Conservation (phyloP, 306 rosid species). For the Medicago ruthenica region DNA sequence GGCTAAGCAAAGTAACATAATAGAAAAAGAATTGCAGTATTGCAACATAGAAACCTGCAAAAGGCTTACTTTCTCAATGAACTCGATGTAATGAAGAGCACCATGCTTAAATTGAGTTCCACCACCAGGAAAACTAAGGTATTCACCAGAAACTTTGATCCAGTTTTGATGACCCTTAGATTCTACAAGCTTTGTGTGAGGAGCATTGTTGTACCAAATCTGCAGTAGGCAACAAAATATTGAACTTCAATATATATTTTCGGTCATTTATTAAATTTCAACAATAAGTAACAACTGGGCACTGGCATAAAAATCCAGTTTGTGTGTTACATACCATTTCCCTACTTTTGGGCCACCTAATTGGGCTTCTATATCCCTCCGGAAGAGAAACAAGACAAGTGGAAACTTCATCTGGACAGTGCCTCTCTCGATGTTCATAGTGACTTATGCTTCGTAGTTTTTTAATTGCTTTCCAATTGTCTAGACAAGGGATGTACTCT, state of each 20-base stretch:
- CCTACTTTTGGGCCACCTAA: slow-evolving; percentile 88
- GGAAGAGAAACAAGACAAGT: slow-evolving; percentile 86
- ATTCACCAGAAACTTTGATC: slow-evolving; percentile 83
- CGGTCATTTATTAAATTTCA: slow-evolving; percentile 32
- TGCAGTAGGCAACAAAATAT: slow-evolving; percentile 52
- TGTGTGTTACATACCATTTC: slow-evolving; percentile 60
- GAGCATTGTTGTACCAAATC: slow-evolving; percentile 85
- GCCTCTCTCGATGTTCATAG: slow-evolving; percentile 85
- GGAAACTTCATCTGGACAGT: slow-evolving; percentile 73
- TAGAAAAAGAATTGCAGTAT: slow-evolving; percentile 19
- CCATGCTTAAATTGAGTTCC: slow-evolving; percentile 91
- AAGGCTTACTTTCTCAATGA: slow-evolving; percentile 74
- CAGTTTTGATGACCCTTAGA: slow-evolving; percentile 91
- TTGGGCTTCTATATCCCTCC: slow-evolving; percentile 66
- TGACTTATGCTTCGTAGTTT: slow-evolving; percentile 64
- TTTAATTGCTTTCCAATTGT: slow-evolving; percentile 67
- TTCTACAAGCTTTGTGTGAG: slow-evolving; percentile 78
- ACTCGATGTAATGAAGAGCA: slow-evolving; percentile 86
- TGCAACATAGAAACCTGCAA: slow-evolving; percentile 20
- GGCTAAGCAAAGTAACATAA: slow-evolving; percentile 14
- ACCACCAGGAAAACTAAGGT: slow-evolving; percentile 88
- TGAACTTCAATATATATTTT: slow-evolving; percentile 33
- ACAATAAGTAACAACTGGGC: slow-evolving; percentile 33
- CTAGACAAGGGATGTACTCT: slow-evolving; percentile 91
- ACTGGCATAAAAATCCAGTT: slow-evolving; percentile 3